Evolutionary conservation across 495 filamentous ascomycete species (phyloP).

Genomic region (Penicillium salamii): DNA sequence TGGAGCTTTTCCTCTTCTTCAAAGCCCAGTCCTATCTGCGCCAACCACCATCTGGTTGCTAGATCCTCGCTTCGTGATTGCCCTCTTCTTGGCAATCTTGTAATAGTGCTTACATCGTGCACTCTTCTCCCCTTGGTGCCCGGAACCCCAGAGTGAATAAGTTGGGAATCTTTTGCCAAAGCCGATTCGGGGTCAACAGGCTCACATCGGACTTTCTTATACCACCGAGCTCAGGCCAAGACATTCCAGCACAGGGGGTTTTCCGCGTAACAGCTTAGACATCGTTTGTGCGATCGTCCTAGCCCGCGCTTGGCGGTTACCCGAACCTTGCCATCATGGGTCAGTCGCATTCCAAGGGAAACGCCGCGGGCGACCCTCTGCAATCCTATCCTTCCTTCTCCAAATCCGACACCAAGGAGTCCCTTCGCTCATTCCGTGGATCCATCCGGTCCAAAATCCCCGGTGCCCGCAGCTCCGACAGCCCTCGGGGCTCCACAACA

Average conservation of each 20-base stretch:
- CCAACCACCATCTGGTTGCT: neutral
- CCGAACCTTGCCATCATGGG: constrained; percentile 64
- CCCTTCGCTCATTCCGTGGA: constrained; percentile 76
- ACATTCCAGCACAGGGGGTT: constrained; percentile 37
- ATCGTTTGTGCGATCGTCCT: constrained; percentile 25
- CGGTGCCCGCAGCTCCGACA: constrained; percentile 61
- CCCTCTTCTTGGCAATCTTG: neutral
- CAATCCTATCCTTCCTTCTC: constrained; percentile 88
- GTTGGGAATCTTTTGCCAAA: constrained; percentile 5
- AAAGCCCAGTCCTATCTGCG: neutral
- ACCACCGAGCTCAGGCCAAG: constrained; percentile 28
- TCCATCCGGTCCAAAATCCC: constrained; percentile 74
- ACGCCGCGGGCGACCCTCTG: constrained; percentile 55
- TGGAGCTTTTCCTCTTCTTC: constrained; percentile 11
- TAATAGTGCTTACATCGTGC: neutral
- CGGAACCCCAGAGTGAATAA: neutral
- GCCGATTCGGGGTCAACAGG: constrained; percentile 6
- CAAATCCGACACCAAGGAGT: constrained; percentile 93
- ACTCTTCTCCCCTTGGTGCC: neutral
- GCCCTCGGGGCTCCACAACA: constrained; percentile 71
- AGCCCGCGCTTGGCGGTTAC: constrained; percentile 36
- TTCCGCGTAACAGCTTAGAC: constrained; percentile 25
- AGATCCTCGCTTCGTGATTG: neutral
- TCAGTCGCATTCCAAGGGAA: constrained; percentile 84
- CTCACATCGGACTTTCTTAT: constrained; percentile 17